Evolutionary conservation across 2,329 filamentous ascomycete species (phyloP).

Genomic region (Fusarium zealandicum): DNA sequence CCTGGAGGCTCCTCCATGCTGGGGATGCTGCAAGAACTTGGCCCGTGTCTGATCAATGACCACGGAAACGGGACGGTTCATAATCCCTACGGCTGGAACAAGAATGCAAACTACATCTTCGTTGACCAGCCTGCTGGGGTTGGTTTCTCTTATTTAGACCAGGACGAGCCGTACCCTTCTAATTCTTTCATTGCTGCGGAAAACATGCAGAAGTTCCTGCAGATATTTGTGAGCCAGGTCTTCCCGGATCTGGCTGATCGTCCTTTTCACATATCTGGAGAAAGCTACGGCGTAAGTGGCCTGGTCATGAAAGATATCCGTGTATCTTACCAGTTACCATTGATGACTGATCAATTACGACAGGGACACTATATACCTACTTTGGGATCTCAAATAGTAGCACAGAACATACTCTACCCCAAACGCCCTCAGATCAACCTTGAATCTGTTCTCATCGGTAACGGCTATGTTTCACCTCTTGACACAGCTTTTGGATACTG

Average conservation of each 20-base stretch:
- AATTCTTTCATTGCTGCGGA: constrained; percentile 31
- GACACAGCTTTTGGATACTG: constrained; percentile 32
- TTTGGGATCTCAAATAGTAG: constrained; percentile 31
- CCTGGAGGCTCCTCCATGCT: constrained; percentile 36
- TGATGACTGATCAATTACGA: not conserved
- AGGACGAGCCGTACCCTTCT: constrained; percentile 12
- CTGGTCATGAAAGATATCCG: not conserved
- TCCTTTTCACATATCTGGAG: constrained; percentile 32
- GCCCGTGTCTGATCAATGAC: constrained; percentile 26
- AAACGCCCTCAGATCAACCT: constrained; percentile 22
- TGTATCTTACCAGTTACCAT: not conserved
- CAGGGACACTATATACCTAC: constrained; percentile 30
- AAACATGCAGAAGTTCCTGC: constrained; percentile 30
- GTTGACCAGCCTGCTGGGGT: constrained; percentile 33
- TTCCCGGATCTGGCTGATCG: constrained; percentile 10
- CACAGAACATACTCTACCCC: constrained; percentile 27
- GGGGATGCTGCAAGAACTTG: constrained; percentile 31
- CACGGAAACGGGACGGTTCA: constrained; percentile 18
- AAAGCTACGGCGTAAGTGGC: constrained; percentile 27
- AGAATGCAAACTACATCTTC: constrained; percentile 35
- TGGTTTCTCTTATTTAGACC: constrained; percentile 35
- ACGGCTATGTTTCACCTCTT: constrained; percentile 31
- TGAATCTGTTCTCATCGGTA: constrained; percentile 24
- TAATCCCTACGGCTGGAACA: constrained; percentile 32
- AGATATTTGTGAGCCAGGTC: constrained; percentile 21